These are phyloP conservation scores for Candida mesenterica DNA, from an alignment of 1,139 yeast genomes.

Conservation along the genomic window DNA sequence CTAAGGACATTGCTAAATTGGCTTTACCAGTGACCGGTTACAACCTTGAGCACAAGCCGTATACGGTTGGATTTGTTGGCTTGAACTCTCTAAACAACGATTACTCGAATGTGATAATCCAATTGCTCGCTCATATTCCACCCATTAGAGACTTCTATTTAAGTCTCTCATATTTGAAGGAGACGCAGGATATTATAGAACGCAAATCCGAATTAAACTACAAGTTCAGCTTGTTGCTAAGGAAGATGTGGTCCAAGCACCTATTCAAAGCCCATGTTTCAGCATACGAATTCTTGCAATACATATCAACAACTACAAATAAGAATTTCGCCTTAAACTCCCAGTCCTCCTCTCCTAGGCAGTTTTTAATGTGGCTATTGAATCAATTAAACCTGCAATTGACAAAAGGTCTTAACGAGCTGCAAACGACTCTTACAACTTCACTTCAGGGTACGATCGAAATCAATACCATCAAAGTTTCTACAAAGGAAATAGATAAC, in stretches of 20 bases:
- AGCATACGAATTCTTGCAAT: slow-evolving; percentile 62
- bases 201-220: slow-evolving; percentile 26
- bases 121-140: slow-evolving; percentile 52
- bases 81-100: slow-evolving; percentile 51
- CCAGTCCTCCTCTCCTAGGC: slow-evolving; percentile 49
- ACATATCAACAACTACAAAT: slow-evolving; percentile 40
- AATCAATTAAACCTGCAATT: slow-evolving; percentile 46
- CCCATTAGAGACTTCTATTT: slow-evolving; percentile 54
- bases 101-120: slow-evolving; percentile 58
- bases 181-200: slow-evolving; percentile 11
- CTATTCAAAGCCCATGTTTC: slow-evolving; percentile 63
- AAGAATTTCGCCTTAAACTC: slow-evolving; percentile 37
- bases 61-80: slow-evolving; percentile 65
- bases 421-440: slow-evolving; percentile 17
- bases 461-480: slow-evolving; percentile 26
- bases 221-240: slow-evolving; percentile 43
- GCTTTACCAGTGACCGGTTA: slow-evolving; percentile 14
- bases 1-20: slow-evolving; percentile 25
- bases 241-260: slow-evolving; percentile 63
- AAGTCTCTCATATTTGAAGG: slow-evolving; percentile 18
- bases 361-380: slow-evolving; percentile 58
- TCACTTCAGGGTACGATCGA: slow-evolving; percentile 55
- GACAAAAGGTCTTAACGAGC: slow-evolving; percentile 16
- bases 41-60: slow-evolving; percentile 47
- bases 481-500: slow-evolving; percentile 18